These are phyloP conservation scores for Lyophyllum decastes DNA, from an alignment of 768 basidiomycete species.

Conservation along the genomic window DNA sequence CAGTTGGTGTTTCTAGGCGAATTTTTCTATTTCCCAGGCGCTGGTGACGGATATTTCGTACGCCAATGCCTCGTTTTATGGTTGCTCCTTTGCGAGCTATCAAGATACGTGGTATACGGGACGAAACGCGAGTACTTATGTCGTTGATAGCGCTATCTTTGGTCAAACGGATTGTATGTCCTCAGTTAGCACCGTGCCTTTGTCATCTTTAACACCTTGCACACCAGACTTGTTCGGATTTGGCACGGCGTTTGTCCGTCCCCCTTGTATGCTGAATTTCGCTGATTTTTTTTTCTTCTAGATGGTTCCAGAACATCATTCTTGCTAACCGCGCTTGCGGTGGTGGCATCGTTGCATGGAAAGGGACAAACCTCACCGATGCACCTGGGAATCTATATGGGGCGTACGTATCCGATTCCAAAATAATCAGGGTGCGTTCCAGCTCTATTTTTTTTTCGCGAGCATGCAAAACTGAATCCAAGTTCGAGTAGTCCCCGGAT, in stretches of 20 bases:
- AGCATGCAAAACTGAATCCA: background rate
- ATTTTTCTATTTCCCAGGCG: constrained; percentile 62
- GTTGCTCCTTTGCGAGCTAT: constrained; percentile 59
- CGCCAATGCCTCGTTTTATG: constrained; percentile 69
- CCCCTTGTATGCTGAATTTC: background rate
- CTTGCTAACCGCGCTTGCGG: constrained; percentile 67
- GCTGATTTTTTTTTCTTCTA: constrained; percentile 17
- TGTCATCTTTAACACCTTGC: background rate
- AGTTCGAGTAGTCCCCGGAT: constrained; percentile 50
- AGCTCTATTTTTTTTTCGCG: background rate
- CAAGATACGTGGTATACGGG: constrained; percentile 73
- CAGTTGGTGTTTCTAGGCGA: constrained; percentile 34
- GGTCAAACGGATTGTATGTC: constrained; percentile 65
- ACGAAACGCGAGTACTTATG: constrained; percentile 56
- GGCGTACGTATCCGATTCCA: constrained; percentile 56
- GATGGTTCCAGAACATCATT: constrained; percentile 61
- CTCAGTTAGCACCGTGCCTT: background rate
- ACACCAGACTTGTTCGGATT: constrained; percentile 57
- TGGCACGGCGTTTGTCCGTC: constrained; percentile 50
- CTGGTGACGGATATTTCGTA: constrained; percentile 64
- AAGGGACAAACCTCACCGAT: constrained; percentile 54
- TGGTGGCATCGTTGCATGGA: constrained; percentile 68
- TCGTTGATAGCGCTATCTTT: constrained; percentile 60
- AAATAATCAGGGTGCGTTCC: constrained; percentile 51
- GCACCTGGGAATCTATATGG: constrained; percentile 54